phyloP scores from a whole-genome alignment of 2,329 filamentous ascomycete genomes.

The Mariannaea elegans region DNA sequence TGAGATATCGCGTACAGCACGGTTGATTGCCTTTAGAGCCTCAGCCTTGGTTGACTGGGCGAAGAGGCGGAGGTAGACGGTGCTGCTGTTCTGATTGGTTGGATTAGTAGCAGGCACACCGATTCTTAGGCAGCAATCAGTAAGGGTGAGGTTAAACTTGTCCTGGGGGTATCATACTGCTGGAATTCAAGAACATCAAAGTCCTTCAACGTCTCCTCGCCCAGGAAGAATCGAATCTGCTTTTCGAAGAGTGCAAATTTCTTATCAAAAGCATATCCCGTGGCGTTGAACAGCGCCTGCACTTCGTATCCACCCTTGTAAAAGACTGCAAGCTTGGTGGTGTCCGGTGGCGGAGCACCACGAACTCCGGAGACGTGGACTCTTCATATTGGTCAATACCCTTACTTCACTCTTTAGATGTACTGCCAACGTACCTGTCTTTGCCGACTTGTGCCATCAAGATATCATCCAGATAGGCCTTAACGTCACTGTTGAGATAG shows the following conservation, averaged over 20 bases:
- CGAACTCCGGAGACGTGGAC: slow-evolving; percentile 49
- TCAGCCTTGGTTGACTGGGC: slow-evolving; percentile 33
- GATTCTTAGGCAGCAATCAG: too few species aligned
- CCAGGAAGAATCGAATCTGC: slow-evolving; percentile 30
- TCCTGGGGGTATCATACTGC: not conserved
- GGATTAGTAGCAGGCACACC: too few species aligned
- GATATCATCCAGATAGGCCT: slow-evolving; percentile 46
- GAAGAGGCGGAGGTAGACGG: slow-evolving; percentile 53
- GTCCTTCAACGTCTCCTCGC: not conserved
- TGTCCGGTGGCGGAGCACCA: slow-evolving; percentile 49
- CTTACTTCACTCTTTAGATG: too few species aligned
- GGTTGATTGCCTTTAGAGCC: too few species aligned
- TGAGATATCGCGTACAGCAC: too few species aligned
- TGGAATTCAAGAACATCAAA: slow-evolving; percentile 25
- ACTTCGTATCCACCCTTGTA: slow-evolving; percentile 49
- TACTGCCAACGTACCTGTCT: not conserved
- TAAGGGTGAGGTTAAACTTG: too few species aligned
- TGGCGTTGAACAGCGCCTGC: slow-evolving; percentile 40
- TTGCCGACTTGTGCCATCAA: slow-evolving; percentile 46
- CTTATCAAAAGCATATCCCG: slow-evolving; percentile 35
- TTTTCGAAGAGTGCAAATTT: slow-evolving; percentile 42
- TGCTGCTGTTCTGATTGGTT: slow-evolving; percentile 31
- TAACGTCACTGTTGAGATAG: slow-evolving; percentile 53
- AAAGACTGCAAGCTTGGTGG: slow-evolving; percentile 51
- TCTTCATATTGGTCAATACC: not conserved